A percentile compares a stretch with the other conserved stretches of the same genome.
Conservation (phyloP, 1,284 basidiomycete species). For the Ustilago vetiveriae region DNA sequence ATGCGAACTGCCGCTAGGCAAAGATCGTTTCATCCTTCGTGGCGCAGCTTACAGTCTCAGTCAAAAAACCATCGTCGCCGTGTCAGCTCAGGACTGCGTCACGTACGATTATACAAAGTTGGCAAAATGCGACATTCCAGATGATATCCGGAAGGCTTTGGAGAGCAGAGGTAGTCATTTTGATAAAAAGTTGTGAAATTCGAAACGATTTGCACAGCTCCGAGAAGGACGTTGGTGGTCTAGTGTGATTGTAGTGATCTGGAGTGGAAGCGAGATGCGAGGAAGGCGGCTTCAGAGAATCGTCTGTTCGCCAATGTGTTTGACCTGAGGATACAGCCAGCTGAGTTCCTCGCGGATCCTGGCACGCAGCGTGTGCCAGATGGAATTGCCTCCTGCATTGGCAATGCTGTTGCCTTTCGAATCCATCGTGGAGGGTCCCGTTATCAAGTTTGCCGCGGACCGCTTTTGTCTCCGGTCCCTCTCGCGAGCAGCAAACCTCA, state of each 20-base stretch:
- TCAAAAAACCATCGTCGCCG: conserved; percentile 51
- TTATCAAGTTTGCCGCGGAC: neutral
- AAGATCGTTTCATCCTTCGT: conserved; percentile 47
- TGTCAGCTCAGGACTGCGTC: conserved; percentile 49
- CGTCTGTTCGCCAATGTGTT: conserved; percentile 14
- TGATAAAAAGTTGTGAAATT: conserved; percentile 22
- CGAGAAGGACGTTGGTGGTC: no score
- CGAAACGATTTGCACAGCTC: no score
- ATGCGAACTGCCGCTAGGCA: conserved; percentile 35
- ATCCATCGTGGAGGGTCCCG: neutral
- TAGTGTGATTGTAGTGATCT: no score
- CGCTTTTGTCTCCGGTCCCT: conserved; percentile 22
- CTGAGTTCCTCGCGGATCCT: conserved; percentile 32
- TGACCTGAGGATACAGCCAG: conserved; percentile 37
- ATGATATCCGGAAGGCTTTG: conserved; percentile 31
- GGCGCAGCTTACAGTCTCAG: conserved; percentile 44
- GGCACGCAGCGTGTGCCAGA: conserved; percentile 28
- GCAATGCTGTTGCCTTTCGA: neutral
- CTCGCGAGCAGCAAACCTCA: conserved; percentile 65
- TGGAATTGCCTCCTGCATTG: conserved; percentile 8
- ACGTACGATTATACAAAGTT: conserved; percentile 55
- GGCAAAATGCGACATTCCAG: conserved; percentile 52
- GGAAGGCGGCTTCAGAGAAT: no score
- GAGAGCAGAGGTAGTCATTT: conserved; percentile 22
- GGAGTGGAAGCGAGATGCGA: no score